Base-by-base conservation (phyloP, 805 yeast genomes). In the Metschnikowia sp. region DNA sequence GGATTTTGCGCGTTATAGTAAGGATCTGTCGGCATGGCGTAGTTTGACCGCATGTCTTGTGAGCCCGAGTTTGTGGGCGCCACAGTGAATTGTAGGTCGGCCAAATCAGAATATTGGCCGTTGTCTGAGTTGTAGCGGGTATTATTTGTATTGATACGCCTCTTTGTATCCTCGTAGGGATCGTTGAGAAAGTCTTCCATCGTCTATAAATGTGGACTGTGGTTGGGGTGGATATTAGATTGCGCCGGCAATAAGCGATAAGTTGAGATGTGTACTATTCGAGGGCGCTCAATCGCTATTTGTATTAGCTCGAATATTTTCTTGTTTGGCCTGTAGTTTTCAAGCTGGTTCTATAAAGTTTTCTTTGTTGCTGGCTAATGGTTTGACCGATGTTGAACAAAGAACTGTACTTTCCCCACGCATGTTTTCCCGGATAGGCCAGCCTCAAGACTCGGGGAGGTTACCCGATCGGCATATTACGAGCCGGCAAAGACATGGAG, bases 181-280 rank as follows among this genome's bases (percentile, higher is more conserved):
- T 51, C 50, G 19, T 45, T 44, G 28, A 49, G 40, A 18, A 47
- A 50, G 28, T 46, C 48, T 33, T 50, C 53, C 54, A 50, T 50
- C 36, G 40, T 19, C n/a, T 8, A 32, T 10, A 10, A 37, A 22
- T 22, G 26, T 22, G 26, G 26, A 22, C 26, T 22, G 26, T 22
- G 26, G 26, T 22, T 22, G 26, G 26, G 26, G 26, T 22, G 26
- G 26, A 22, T 22, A 22, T 22, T 22, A 22, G 26, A 22, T 22
- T 22, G 26, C 26, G 26, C 26, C 5, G 26, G 26, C 26, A 22
- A 22, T 22, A 22, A 22, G 26, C 26, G 7, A 22, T 22, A 5
- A 22, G 26, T 22, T 22, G 26, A 22, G 26, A 22, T 22, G 26
- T 22, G 7, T 15, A 22, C 7, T 22, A 22, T 22, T 22, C 26